A percentile compares a stretch with the other conserved stretches of the same genome.
Evolutionary conservation across 495 filamentous ascomycete species (phyloP).

Genomic region (Xylaria castorea): DNA sequence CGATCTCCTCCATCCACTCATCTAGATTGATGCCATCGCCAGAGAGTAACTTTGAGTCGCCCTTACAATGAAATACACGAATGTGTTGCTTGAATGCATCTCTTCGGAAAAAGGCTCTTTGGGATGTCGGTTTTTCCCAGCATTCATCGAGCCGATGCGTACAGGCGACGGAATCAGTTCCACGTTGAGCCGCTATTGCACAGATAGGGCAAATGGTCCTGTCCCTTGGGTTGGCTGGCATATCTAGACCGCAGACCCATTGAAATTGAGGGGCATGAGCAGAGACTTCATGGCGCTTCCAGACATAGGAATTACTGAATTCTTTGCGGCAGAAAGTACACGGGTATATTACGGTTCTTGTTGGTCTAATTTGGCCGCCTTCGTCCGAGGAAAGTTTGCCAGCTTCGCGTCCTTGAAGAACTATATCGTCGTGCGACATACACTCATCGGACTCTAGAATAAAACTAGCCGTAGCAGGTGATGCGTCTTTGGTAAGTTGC

Average conservation of each 20-base stretch:
- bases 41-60: not conserved
- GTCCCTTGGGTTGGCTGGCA: too few relatives aligned
- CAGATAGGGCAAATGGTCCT: not conserved
- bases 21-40: not conserved
- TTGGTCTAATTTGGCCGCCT: not conserved
- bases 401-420: not conserved
- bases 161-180: not conserved
- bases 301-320: not conserved
- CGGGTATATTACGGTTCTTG: not conserved
- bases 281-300: slow-evolving; percentile 1
- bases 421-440: too few relatives aligned
- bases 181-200: not conserved
- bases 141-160: not conserved
- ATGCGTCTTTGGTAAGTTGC: not conserved
- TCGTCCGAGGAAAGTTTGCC: not conserved
- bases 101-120: slow-evolving; percentile 6
- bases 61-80: not conserved
- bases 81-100: slow-evolving; percentile 1
- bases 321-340: not conserved
- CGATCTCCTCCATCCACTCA: not conserved
- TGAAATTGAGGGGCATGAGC: not conserved
- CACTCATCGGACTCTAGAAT: not conserved
- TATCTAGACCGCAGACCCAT: slow-evolving; percentile 6
- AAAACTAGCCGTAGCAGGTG: not conserved
- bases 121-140: not conserved